Percentiles rank a stretch among this genome's conserved stretches.
These are phyloP conservation scores for Tanozyma kutaoensis DNA, from an alignment of 805 yeast species.

Conservation along the genomic window DNA sequence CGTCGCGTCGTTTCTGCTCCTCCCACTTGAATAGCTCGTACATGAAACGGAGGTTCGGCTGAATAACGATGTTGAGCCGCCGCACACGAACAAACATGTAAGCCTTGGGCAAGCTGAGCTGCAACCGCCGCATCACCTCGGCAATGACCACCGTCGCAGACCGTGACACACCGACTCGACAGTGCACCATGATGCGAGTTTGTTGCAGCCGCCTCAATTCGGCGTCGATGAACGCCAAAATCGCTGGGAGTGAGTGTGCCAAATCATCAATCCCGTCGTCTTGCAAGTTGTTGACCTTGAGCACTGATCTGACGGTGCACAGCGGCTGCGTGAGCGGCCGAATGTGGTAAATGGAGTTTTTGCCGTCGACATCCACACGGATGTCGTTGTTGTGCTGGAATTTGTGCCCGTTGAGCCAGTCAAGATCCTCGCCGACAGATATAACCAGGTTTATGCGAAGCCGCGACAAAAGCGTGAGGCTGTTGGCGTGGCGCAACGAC, in stretches of 20 bases:
- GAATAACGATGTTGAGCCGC: conserved; percentile 82
- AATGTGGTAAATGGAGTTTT: conserved; percentile 17
- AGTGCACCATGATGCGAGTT: conserved; percentile 74
- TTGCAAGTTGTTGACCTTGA: conserved; percentile 61
- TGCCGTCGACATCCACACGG: conserved; percentile 13
- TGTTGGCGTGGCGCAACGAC: conserved; percentile 68
- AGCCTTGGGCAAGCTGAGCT: conserved; percentile 60
- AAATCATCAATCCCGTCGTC: conserved; percentile 88
- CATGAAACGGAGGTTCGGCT: conserved; percentile 85
- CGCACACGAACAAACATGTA: conserved; percentile 83
- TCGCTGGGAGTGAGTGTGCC: conserved; percentile 43
- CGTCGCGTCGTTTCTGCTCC: conserved; percentile 8
- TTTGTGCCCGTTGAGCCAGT: conserved; percentile 39
- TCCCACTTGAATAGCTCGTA: conserved; percentile 55
- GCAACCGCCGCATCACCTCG: conserved; percentile 73
- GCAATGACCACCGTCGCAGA: conserved; percentile 95
- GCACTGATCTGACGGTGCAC: conserved; percentile 27
- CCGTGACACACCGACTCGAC: conserved; percentile 91
- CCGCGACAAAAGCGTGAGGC: conserved; percentile 43
- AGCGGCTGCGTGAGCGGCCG: conserved; percentile 6
- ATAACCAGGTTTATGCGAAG: conserved; percentile 65
- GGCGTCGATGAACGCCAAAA: conserved; percentile 52
- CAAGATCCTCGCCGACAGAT: conserved; percentile 72
- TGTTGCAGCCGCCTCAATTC: too few species aligned
- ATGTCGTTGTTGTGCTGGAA: conserved; percentile 14